Percentiles rank a stretch among this genome's conserved stretches.
These are phyloP conservation scores for Marsdenia floribunda DNA, from an alignment of 257 asterid species.

Conservation along the genomic window DNA sequence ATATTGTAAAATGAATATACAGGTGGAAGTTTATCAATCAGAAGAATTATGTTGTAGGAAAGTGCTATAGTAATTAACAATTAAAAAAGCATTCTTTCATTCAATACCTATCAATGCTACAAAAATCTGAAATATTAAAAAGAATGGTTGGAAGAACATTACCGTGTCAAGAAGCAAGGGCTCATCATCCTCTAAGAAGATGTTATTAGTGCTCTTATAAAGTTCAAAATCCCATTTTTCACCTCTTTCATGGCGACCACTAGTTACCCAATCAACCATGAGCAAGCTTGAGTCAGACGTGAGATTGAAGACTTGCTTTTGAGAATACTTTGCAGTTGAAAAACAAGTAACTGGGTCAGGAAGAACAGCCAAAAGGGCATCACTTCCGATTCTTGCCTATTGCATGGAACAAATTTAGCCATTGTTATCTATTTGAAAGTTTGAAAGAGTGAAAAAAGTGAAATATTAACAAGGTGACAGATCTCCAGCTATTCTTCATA, in stretches of 20 bases:
- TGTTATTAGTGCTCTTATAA: conserved; percentile 75
- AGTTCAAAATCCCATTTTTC: conserved; percentile 82
- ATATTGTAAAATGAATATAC: neutral
- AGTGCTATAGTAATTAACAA: neutral
- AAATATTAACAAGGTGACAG: neutral
- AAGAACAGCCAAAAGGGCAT: conserved; percentile 69
- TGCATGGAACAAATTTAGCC: conserved; percentile 37
- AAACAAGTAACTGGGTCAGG: conserved; percentile 99
- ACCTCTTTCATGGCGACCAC: conserved; percentile 90
- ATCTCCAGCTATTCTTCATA: no score
- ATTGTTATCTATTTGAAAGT: conserved; percentile 18
- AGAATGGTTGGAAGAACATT: conserved; percentile 14
- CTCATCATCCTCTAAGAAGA: conserved; percentile 41
- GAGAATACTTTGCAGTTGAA: conserved; percentile 81
- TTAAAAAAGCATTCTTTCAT: neutral
- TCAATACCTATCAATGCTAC: neutral
- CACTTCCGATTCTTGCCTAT: conserved; percentile 69
- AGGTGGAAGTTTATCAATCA: neutral
- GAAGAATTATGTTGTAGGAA: neutral
- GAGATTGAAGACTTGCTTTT: conserved; percentile 63
- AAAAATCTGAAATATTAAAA: conserved; percentile 8
- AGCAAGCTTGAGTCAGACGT: conserved; percentile 64
- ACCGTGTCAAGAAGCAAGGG: conserved; percentile 89
- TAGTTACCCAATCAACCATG: conserved; percentile 90
- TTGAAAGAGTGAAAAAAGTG: neutral